Conservation (phyloP, 139 green algal genomes). For the Tetratostichococcus sp. region DNA sequence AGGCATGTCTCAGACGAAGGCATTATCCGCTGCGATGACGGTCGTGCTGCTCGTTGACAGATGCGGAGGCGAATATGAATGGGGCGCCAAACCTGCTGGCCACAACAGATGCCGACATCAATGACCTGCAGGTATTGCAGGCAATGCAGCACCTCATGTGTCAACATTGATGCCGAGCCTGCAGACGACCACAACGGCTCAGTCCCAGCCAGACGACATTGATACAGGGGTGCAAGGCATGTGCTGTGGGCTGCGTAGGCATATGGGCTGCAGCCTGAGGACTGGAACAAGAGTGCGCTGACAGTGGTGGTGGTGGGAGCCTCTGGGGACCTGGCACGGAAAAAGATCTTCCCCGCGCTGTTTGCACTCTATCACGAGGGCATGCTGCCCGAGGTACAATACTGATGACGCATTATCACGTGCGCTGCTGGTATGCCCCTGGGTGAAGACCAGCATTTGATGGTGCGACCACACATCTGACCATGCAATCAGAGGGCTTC, state of each 20-base stretch:
- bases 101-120: neutral
- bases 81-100: neutral
- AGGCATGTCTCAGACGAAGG: no score
- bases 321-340: conserved; percentile 92
- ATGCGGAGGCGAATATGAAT: neutral
- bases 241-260: conserved; percentile 9
- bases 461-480: no score
- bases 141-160: no score
- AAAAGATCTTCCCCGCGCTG: conserved; percentile 98
- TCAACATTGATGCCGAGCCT: no score
- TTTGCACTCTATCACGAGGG: conserved; percentile 94
- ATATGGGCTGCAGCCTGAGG: conserved; percentile 39
- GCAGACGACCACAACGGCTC: no score
- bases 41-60: neutral
- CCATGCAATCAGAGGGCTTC: no score
- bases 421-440: no score
- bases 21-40: no score
- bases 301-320: conserved; percentile 91
- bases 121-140: neutral
- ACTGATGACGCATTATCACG: no score
- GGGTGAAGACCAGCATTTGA: no score
- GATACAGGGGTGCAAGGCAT: no score
- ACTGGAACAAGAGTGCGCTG: conserved; percentile 51
- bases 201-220: no score
- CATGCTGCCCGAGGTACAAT: conserved; percentile 65